Conservation (phyloP, 352 stramenopile species). For the Phytophthora pluvialis region DNA sequence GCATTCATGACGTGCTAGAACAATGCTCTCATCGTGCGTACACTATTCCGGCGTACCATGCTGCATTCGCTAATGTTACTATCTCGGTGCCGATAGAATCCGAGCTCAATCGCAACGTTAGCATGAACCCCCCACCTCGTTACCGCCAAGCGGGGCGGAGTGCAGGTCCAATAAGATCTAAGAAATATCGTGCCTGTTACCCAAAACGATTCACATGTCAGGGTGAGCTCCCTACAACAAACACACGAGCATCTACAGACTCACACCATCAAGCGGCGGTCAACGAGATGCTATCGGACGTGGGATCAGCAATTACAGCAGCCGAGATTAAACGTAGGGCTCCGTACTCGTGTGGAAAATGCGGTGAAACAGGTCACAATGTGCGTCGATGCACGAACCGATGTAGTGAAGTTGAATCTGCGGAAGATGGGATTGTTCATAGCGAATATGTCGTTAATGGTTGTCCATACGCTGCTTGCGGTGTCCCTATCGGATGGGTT, state of each 20-base stretch:
- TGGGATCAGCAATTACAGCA: not conserved
- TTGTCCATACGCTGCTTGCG: not conserved
- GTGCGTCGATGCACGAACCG: not conserved
- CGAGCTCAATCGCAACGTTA: not conserved
- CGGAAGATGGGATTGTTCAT: not conserved
- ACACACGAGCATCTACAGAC: not conserved
- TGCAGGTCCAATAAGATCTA: not conserved
- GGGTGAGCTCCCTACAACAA: not conserved
- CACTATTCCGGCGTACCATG: not conserved
- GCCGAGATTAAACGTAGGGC: not conserved
- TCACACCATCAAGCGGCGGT: not conserved
- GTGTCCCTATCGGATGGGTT: not conserved
- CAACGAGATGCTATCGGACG: not conserved
- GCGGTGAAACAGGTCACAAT: not conserved
- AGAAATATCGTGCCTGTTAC: not conserved
- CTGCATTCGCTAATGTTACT: not conserved
- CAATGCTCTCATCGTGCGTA: not conserved
- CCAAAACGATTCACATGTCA: not conserved
- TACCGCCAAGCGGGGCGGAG: not conserved
- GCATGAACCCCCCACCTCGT: not conserved
- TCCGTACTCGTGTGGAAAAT: not conserved
- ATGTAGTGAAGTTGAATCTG: not conserved
- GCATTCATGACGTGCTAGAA: not conserved
- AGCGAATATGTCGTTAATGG: not conserved
- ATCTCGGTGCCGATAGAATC: not conserved